Conservation (phyloP, 768 basidiomycete genomes). For the Termitomyces sp. region DNA sequence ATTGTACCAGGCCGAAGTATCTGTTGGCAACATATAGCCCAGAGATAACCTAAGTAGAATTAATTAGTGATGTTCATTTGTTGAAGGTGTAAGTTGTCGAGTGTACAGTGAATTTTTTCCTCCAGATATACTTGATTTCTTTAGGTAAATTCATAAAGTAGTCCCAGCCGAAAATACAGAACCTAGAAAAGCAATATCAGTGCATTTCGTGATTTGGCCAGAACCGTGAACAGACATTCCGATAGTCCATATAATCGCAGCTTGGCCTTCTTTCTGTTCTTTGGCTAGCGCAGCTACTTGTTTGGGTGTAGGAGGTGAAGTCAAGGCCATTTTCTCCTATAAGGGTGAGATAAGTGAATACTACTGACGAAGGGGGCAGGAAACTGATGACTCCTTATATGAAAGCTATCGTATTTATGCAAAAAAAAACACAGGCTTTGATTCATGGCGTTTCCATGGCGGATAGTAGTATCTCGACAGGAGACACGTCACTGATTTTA, state of each 20-base stretch:
- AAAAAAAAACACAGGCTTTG: too few relatives aligned
- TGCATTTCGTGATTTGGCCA: not conserved
- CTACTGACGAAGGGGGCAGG: too few relatives aligned
- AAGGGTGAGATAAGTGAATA: too few relatives aligned
- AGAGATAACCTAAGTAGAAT: slow-evolving; percentile 12
- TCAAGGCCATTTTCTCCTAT: not conserved
- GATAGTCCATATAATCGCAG: slow-evolving; percentile 19
- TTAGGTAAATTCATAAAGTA: slow-evolving; percentile 22
- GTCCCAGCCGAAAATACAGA: slow-evolving; percentile 26
- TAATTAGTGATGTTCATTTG: not conserved
- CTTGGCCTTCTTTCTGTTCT: slow-evolving; percentile 18
- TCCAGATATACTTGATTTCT: slow-evolving; percentile 23
- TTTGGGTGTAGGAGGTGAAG: slow-evolving; percentile 7
- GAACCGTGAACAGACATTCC: slow-evolving; percentile 18
- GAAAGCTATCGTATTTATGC: too few relatives aligned
- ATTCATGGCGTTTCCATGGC: too few relatives aligned
- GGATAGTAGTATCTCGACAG: too few relatives aligned
- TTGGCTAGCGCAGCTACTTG: slow-evolving; percentile 15
- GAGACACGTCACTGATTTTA: too few relatives aligned
- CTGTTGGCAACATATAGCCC: slow-evolving; percentile 19
- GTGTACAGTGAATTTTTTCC: slow-evolving; percentile 19
- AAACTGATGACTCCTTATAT: too few relatives aligned
- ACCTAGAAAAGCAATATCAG: slow-evolving; percentile 14
- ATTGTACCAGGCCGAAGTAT: slow-evolving; percentile 23
- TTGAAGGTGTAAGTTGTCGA: not conserved